phyloP scores from a whole-genome alignment of 2,329 filamentous ascomycete genomes.

The Paecilomyces niveus region DNA sequence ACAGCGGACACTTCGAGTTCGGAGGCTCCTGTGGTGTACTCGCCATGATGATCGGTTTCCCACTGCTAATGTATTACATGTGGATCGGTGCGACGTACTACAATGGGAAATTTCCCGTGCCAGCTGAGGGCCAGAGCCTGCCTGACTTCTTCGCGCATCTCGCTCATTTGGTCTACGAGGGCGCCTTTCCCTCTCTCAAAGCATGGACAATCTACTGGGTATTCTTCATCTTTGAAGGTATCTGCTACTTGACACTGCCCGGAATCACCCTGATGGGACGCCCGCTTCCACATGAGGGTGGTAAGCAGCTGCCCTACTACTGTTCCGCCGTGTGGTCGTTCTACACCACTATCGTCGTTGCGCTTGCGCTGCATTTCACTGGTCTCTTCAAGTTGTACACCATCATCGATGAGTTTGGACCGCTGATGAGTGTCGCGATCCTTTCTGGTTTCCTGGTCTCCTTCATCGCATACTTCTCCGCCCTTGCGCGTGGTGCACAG shows the following conservation, averaged over 20 bases:
- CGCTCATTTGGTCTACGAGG: constrained; percentile 65
- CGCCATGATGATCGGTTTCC: constrained; percentile 86
- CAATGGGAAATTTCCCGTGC: constrained; percentile 69
- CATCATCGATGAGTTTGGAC: constrained; percentile 90
- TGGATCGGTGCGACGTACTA: constrained; percentile 96
- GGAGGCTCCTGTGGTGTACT: constrained; percentile 75
- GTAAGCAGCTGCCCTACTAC: constrained; percentile 86
- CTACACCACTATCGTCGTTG: constrained; percentile 73
- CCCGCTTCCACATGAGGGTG: constrained; percentile 71
- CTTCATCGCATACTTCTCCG: constrained; percentile 79
- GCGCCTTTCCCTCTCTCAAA: constrained; percentile 72
- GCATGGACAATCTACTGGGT: constrained; percentile 94
- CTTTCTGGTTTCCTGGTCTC: constrained; percentile 79
- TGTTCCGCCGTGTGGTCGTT: constrained; percentile 85
- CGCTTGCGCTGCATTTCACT: constrained; percentile 67
- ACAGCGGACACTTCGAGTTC: constrained; percentile 64
- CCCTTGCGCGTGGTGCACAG: constrained; percentile 68
- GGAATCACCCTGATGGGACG: constrained; percentile 86
- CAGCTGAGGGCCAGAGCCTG: constrained; percentile 58
- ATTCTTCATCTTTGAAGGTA: constrained; percentile 78
- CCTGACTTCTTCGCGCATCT: constrained; percentile 66
- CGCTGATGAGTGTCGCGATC: constrained; percentile 87
- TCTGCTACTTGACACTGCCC: constrained; percentile 77
- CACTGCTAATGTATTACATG: constrained; percentile 98
- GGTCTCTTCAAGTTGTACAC: constrained; percentile 85